Conservation (phyloP, 352 stramenopile species). For the Phytopythium montanum region DNA sequence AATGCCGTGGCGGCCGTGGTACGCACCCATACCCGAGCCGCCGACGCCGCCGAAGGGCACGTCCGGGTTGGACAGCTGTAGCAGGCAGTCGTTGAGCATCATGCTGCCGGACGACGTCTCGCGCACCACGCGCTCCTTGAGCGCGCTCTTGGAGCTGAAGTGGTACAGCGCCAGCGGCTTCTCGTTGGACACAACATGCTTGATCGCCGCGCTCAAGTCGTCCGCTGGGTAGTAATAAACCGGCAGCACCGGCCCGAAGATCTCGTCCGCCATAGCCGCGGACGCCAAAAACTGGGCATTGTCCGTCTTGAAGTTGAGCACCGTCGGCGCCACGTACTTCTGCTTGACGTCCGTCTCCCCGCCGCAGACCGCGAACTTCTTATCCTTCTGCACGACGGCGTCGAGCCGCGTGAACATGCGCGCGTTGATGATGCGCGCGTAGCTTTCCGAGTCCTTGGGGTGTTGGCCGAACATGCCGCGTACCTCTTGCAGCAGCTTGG, state of each 20-base stretch:
- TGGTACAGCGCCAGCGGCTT: constrained; percentile 88
- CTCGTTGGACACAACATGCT: constrained; percentile 32
- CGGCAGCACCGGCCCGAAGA: constrained; percentile 95
- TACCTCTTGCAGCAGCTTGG: constrained; percentile 29
- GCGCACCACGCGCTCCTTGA: constrained; percentile 34
- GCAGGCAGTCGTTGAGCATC: constrained; percentile 78
- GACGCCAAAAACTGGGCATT: constrained; percentile 37
- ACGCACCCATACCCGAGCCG: constrained; percentile 72
- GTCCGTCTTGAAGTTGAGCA: constrained; percentile 83
- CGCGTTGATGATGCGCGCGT: constrained; percentile 72
- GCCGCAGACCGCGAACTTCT: constrained; percentile 53
- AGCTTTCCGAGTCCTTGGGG: constrained; percentile 35
- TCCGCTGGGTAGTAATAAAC: constrained; percentile 76
- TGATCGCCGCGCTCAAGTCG: constrained; percentile 28
- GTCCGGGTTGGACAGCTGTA: constrained; percentile 61
- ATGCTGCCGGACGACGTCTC: constrained; percentile 60
- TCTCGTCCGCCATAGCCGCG: constrained; percentile 88
- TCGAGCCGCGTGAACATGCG: constrained; percentile 51
- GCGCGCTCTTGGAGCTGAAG: constrained; percentile 48
- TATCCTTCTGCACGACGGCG: constrained; percentile 30
- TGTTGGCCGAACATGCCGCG: constrained; percentile 42
- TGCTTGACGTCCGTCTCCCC: constrained; percentile 63
- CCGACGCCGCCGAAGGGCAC: constrained; percentile 86
- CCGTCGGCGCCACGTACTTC: constrained; percentile 80
- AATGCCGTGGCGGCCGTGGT: constrained; percentile 83